A percentile compares a stretch with the other conserved stretches of the same genome.
Evolutionary conservation across 129 eudicot species (phyloP).

Genomic region (Rutidosis leptorrhynchoides): DNA sequence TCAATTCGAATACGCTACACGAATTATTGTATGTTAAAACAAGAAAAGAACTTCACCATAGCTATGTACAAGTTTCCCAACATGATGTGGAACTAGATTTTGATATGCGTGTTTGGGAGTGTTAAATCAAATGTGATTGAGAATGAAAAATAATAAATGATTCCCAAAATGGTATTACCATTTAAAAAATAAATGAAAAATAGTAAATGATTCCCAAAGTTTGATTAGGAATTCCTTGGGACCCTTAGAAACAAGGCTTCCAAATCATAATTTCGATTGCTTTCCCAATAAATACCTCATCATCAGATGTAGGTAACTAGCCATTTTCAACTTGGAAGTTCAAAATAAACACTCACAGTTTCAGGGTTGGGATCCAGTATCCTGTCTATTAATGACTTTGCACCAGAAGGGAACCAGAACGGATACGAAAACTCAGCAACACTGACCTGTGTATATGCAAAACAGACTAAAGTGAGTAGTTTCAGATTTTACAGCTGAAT

Average conservation of each 20-base stretch:
- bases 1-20: conserved; percentile 76
- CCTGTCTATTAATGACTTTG: conserved; percentile 64
- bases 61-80: background rate
- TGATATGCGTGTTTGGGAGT: too few species aligned
- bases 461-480: conserved; percentile 30
- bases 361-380: conserved; percentile 94
- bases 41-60: conserved; percentile 7
- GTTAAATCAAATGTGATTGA: background rate
- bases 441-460: conserved; percentile 47
- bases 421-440: conserved; percentile 89
- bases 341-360: conserved; percentile 53
- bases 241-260: background rate
- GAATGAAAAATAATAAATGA: too few species aligned
- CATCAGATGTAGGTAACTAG: background rate
- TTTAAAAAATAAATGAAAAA: too few species aligned
- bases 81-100: too few species aligned
- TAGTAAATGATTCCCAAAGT: background rate
- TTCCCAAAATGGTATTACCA: too few species aligned
- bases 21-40: background rate
- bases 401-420: conserved; percentile 78
- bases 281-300: background rate
- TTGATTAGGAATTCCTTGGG: background rate
- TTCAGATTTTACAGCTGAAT: conserved; percentile 13
- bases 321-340: background rate
- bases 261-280: background rate